A percentile compares a stretch with the other conserved stretches of the same genome.
These are phyloP conservation scores for Podila horticola DNA, from an alignment of 192 early-diverging fungal genomes.

Conservation along the genomic window DNA sequence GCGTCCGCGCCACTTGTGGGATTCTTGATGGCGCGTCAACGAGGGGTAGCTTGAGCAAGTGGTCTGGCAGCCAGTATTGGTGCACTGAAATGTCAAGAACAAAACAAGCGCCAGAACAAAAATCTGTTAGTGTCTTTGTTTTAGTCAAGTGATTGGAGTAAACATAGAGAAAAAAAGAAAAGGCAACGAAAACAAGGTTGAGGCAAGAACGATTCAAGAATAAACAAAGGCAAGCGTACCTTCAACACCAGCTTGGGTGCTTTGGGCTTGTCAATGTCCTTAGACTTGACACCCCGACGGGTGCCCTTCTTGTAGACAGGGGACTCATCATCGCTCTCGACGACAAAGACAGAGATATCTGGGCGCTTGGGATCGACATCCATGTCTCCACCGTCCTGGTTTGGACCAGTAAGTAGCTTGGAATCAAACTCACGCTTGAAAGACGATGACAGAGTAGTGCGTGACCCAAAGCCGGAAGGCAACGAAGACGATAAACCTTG, in stretches of 20 bases:
- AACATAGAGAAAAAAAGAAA: not conserved
- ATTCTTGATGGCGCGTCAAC: constrained; percentile 8
- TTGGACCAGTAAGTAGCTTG: not conserved
- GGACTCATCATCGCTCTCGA: not conserved
- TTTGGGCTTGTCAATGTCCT: constrained; percentile 12
- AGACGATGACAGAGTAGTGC: not conserved
- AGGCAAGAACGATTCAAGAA: not conserved
- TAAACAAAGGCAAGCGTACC: not conserved
- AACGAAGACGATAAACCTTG: not conserved
- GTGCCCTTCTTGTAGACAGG: constrained; percentile 8
- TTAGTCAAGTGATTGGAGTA: too few species aligned
- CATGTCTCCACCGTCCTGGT: constrained; percentile 4
- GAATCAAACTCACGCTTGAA: not conserved
- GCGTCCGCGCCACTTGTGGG: constrained; percentile 29
- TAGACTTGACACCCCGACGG: not conserved
- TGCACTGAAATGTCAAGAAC: constrained; percentile 4
- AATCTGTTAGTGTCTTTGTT: not conserved
- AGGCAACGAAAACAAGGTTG: not conserved
- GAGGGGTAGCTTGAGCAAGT: constrained; percentile 37
- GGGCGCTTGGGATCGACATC: not conserved
- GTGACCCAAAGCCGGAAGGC: not conserved
- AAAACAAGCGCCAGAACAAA: not conserved
- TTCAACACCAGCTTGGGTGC: not conserved
- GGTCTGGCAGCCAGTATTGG: not conserved
- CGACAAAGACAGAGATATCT: not conserved